Evolutionary conservation across 139 green algal genomes (phyloP).

Genomic region (Tetraselmis chui): DNA sequence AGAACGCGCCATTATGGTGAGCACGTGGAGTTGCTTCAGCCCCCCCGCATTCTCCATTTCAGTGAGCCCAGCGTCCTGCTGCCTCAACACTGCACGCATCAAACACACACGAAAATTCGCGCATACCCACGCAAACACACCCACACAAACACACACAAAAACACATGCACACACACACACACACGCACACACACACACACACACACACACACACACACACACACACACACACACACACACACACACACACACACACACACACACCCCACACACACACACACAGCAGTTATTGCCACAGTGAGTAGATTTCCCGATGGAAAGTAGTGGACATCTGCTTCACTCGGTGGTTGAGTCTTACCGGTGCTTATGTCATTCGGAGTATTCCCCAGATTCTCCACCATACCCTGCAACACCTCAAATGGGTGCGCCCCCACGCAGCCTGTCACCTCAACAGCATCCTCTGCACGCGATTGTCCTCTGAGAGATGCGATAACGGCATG

Average conservation of each 20-base stretch:
- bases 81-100: not conserved
- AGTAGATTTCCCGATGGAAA: not conserved
- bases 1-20: not conserved
- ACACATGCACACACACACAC: no score
- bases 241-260: no score
- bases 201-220: no score
- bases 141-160: no score
- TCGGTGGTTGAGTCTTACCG: no score
- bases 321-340: no score
- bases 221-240: no score
- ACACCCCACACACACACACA: no score
- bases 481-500: not conserved
- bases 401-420: not conserved
- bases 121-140: no score
- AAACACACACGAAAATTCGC: not conserved
- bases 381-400: not conserved
- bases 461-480: not conserved
- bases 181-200: no score
- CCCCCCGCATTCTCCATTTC: not conserved
- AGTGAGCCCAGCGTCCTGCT: not conserved
- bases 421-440: not conserved
- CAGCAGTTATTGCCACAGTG: not conserved
- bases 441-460: not conserved
- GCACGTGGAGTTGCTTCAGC: not conserved
- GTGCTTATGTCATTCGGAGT: not conserved